Conservation (phyloP, 371 early-diverging fungal species). For the Mortierella sp. region DNA sequence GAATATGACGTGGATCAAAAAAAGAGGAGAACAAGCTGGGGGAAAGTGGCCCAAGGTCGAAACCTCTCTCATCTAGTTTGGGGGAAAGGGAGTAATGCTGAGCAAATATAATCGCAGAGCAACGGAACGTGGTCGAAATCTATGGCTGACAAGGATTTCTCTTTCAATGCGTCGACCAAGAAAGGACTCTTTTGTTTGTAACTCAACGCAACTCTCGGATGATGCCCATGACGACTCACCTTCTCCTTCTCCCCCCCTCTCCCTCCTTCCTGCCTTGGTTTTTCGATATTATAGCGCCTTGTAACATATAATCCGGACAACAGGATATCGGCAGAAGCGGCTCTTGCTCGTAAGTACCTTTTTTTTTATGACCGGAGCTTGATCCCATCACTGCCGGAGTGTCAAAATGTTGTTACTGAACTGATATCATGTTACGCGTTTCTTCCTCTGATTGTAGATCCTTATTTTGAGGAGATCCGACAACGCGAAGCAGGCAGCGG, state of each 20-base stretch:
- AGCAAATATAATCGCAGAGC: not conserved
- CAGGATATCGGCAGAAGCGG: constrained; percentile 52
- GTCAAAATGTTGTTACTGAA: no score
- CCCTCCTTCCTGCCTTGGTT: not conserved
- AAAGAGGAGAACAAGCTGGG: no score
- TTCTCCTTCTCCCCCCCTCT: no score
- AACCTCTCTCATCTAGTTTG: no score
- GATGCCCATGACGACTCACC: no score
- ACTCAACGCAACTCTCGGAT: no score
- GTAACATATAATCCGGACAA: constrained; percentile 47
- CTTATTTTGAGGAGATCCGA: constrained; percentile 43
- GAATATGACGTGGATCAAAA: no score
- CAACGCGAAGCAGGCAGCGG: constrained; percentile 33
- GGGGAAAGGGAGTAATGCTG: not conserved
- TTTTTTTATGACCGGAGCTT: no score
- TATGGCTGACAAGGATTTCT: constrained; percentile 18
- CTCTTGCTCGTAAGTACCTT: constrained; percentile 37
- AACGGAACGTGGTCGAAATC: constrained; percentile 14
- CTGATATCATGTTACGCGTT: not conserved
- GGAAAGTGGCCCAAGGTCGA: no score
- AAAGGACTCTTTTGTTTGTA: not conserved
- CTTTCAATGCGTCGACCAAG: not conserved
- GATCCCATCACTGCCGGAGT: no score
- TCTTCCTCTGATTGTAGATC: constrained; percentile 16
- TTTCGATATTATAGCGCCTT: constrained; percentile 37